These are phyloP conservation scores for Cystofilobasidium bisporidii DNA, from an alignment of 768 basidiomycete species.

Conservation along the genomic window DNA sequence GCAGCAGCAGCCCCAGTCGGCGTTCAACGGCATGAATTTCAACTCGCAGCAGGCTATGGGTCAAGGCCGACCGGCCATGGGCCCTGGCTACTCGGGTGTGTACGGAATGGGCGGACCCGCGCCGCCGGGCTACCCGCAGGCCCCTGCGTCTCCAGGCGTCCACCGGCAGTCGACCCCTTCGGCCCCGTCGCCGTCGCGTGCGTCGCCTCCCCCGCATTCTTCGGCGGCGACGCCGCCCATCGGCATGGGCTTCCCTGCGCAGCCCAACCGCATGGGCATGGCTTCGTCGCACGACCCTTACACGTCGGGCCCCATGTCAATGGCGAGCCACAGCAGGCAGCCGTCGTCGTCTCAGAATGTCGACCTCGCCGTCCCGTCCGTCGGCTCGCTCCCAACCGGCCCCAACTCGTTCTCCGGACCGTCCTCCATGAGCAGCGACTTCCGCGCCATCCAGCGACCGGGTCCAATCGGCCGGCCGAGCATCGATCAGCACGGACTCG, in stretches of 20 bases:
- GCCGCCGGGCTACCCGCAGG: constrained; percentile 19
- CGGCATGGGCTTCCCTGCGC: constrained; percentile 18
- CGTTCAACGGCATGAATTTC: constrained; percentile 16
- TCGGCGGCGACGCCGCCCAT: constrained; percentile 14
- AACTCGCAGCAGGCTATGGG: constrained; percentile 6
- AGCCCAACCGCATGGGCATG: not conserved
- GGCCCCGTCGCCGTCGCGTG: constrained; percentile 7
- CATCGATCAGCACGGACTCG: constrained; percentile 12
- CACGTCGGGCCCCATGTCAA: constrained; percentile 3
- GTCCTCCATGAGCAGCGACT: constrained; percentile 19
- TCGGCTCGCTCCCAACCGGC: not conserved
- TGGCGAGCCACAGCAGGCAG: constrained; percentile 18
- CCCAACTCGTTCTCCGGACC: not conserved
- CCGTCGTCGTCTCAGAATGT: constrained; percentile 19
- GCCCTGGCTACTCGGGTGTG: constrained; percentile 12
- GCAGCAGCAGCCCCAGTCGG: constrained; percentile 15
- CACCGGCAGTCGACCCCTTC: constrained; percentile 13
- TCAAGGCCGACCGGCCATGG: not conserved
- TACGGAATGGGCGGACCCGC: constrained; percentile 18
- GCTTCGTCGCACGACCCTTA: constrained; percentile 6
- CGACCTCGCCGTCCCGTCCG: not conserved
- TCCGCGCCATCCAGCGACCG: constrained; percentile 27
- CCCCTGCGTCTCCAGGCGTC: constrained; percentile 13
- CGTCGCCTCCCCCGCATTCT: constrained; percentile 11
- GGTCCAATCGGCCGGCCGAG: constrained; percentile 25